Base-by-base conservation (phyloP, 768 basidiomycete species). In the Naganishia randhawae region DNA sequence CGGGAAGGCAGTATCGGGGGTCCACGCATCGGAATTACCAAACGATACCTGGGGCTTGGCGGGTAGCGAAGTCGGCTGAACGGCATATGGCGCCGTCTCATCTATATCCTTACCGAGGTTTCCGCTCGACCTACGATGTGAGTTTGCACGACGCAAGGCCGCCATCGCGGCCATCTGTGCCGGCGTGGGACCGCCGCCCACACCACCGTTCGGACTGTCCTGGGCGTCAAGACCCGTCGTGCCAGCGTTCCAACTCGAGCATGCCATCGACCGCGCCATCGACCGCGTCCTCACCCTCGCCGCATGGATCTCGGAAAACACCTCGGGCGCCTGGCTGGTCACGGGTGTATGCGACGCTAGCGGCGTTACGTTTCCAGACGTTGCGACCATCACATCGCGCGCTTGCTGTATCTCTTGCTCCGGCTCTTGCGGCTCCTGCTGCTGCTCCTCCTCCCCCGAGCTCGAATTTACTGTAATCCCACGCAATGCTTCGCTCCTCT, bases 401-500 rank as follows among this genome's bases (percentile, higher is more conserved):
- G 19, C 19, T 5, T 48, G 11, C 45, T 48, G 45, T 22, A 48
- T 22, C 11, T 48, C 45, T 22, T 48, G 45, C 3, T 3, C n/a
- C 3, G 45, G 7, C 19, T 48, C n/a, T n/a, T n/a, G n/a, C n/a
- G n/a, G 45, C 45, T 48, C n/a, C 14, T 42, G 41, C 25, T 48
- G 45, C 25, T 48, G 45, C 8, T 48, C 6, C 25, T 3, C 45
- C 19, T n/a, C 45, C 8, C 25, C 7, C 37, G 19, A 19, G 33
- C 27, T 14, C 29, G 74, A n/a, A 71, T 68, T 39, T 71, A 75
- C 63, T 73, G 75, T 22, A 63, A 74, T 63, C 67, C 45, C 45
- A 17, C 73, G 37, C 17, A 71, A 69, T 62, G 69, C 50, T 70
- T 73, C 71, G 64, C 70, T 29, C 41, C 66, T 69, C 29, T 72